Conservation (phyloP, 106 monocot genomes). For the Phalaenopsis aphrodite region DNA sequence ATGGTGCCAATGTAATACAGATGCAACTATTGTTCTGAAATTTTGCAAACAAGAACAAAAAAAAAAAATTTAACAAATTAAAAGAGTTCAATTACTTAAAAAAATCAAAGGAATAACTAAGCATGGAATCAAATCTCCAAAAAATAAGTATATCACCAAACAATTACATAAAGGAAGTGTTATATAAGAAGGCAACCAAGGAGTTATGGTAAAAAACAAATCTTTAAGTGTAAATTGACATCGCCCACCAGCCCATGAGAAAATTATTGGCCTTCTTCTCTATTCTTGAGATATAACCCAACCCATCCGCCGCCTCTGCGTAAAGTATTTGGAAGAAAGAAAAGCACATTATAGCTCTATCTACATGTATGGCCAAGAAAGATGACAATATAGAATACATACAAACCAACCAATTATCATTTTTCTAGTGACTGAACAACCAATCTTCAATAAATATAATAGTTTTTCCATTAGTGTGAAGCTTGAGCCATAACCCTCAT, state of each 20-base stretch:
- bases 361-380: not conserved
- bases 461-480: not conserved
- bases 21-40: not conserved
- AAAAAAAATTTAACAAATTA: not conserved
- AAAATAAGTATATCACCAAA: not conserved
- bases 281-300: too few species aligned
- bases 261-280: too few species aligned
- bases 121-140: not conserved
- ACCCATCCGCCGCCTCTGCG: too few species aligned
- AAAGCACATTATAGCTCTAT: not conserved
- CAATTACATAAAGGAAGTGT: too few species aligned
- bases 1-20: not conserved
- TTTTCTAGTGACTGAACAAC: not conserved
- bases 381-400: not conserved
- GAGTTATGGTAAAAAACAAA: too few species aligned
- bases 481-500: too few species aligned
- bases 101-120: not conserved
- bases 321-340: not conserved
- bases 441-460: not conserved
- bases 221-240: too few species aligned
- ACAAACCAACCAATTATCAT: not conserved
- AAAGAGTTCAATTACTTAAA: not conserved
- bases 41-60: not conserved
- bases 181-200: too few species aligned
- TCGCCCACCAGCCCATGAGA: too few species aligned